Evolutionary conservation across 2,329 filamentous ascomycete genomes (phyloP), one percentile per base, ranked within the genome.

Genomic region (Verticillium longisporum): DNA sequence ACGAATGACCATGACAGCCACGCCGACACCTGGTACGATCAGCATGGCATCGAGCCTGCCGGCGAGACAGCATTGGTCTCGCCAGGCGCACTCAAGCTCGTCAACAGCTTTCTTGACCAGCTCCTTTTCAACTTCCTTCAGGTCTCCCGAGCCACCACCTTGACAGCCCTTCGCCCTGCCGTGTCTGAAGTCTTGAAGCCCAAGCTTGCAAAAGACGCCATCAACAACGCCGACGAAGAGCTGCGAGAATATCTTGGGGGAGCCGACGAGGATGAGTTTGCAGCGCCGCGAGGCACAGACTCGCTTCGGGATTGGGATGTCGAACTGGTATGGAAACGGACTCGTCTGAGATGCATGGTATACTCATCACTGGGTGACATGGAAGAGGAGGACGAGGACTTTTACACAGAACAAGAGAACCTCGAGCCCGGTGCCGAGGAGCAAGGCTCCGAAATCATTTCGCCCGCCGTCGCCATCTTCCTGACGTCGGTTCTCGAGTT

Each of bases 341-440:
- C 93, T 0, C 87, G 95, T 60, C 78, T 99, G 68, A 87, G 95
- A 63, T 97, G 95, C 73, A 99, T 99, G 95, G 94, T 99, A 26
- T 98, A 98, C 73, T 98, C 93, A 9, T 93, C 95, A 9, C 80
- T 99, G 6, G 95, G 95, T 55, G 94, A 99, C 71, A 88, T 99
- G 83, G 96, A 99, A 74, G 95, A 99, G 76, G 93, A 98, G 67
- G 95, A 99, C 66, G 95, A 98, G 73, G 94, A 97, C 70, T 86
- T 88, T 58, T 91, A 91, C 70, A 90, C 96, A 71, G 87, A 92
- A 65, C 87, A 92, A 68, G 92, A 95, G 61, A 85, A 90, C 50
- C 80, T 94, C 11, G 84, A 86, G 41, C 78, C 81, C 56, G 80
- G 81, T 59, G 77, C 76, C 31, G 78, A 83, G 50, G 85, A 88